Evolutionary conservation across 306 rosid genomes (phyloP).

Genomic region (Morella rubra): DNA sequence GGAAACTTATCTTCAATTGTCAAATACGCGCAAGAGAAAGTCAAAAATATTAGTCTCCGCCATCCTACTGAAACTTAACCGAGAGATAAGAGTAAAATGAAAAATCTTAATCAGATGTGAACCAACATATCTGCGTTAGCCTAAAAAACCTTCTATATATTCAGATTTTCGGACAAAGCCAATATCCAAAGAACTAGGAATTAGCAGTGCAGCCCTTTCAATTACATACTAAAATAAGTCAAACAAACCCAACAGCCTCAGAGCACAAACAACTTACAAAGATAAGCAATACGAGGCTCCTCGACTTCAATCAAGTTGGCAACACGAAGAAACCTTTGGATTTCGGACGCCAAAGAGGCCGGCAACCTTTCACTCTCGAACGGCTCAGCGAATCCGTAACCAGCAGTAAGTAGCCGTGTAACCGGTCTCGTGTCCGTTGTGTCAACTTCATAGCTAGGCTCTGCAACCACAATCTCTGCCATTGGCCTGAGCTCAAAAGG

Average conservation of each 20-base stretch:
- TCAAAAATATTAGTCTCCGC: too few species aligned
- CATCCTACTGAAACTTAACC: too few species aligned
- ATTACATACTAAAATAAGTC: neutral
- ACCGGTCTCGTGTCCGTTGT: constrained; percentile 26
- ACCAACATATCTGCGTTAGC: neutral
- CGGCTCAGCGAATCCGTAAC: constrained; percentile 42
- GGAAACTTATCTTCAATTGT: neutral
- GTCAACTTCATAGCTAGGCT: constrained; percentile 52
- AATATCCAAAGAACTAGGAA: neutral
- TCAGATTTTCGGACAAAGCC: neutral
- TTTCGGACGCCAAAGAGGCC: constrained; percentile 56
- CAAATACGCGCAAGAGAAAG: neutral
- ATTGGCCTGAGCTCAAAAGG: constrained; percentile 32
- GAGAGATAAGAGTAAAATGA: neutral
- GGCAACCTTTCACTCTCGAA: constrained; percentile 92
- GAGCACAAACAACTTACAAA: constrained; percentile 56
- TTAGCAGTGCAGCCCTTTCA: neutral
- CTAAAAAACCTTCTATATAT: neutral
- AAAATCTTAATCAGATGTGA: neutral
- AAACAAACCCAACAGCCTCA: neutral
- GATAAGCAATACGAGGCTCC: constrained; percentile 89
- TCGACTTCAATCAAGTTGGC: constrained; percentile 73
- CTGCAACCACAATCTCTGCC: constrained; percentile 76
- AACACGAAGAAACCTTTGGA: constrained; percentile 86
- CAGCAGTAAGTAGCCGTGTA: constrained; percentile 41